phyloP scores from a whole-genome alignment of 805 yeast genomes.

The Cyberlindnera bimundalis region DNA sequence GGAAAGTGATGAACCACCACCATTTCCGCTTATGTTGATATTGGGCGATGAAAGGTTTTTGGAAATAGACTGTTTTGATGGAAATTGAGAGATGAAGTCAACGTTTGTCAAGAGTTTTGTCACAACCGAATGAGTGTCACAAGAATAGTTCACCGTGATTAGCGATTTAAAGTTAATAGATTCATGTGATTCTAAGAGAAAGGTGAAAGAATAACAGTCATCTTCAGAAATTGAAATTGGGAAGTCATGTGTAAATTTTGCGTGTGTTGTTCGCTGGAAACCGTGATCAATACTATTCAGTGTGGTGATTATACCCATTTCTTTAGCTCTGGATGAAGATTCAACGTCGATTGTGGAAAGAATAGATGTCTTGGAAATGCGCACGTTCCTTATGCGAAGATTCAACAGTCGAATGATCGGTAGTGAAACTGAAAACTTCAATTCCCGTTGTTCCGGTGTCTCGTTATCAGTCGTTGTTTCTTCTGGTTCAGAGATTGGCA shows the following conservation, averaged over 20 bases:
- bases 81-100: constrained; percentile 13
- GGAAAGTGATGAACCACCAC: constrained; percentile 10
- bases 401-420: constrained; percentile 38
- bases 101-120: constrained; percentile 20
- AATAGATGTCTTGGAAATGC: constrained; percentile 44
- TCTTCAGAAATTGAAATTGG: constrained; percentile 28
- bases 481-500: not conserved
- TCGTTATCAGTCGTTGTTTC: not conserved
- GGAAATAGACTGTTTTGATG: not conserved
- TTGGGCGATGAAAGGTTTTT: not conserved
- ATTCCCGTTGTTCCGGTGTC: constrained; percentile 1
- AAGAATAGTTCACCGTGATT: constrained; percentile 29
- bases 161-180: constrained; percentile 23
- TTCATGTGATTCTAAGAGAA: constrained; percentile 21
- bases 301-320: constrained; percentile 15
- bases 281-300: constrained; percentile 16
- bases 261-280: constrained; percentile 24
- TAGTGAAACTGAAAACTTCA: constrained; percentile 7
- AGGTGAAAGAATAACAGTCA: constrained; percentile 29
- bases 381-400: constrained; percentile 44
- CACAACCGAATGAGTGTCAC: constrained; percentile 20
- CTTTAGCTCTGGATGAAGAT: constrained; percentile 38
- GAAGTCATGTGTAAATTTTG: constrained; percentile 17
- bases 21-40: not conserved
- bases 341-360: constrained; percentile 49